Evolutionary conservation across 257 asterid species (phyloP).

Genomic region (Haberlea rhodopensis): DNA sequence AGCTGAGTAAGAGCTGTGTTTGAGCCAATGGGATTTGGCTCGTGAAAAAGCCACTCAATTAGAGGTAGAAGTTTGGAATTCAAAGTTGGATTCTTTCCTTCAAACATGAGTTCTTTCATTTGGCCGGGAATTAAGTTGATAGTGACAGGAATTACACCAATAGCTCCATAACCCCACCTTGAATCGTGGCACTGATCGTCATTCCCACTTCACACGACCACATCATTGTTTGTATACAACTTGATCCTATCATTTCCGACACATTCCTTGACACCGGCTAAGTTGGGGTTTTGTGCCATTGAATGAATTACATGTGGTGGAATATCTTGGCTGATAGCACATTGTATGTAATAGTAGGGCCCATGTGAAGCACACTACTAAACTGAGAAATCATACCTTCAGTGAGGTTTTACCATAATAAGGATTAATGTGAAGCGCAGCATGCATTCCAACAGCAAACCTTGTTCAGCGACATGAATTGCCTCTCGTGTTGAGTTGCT

Average conservation of each 20-base stretch:
- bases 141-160: slow-evolving; percentile 74
- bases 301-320: slow-evolving; percentile 51
- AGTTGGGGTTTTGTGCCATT: slow-evolving; percentile 49
- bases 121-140: slow-evolving; percentile 81
- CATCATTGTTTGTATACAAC: slow-evolving; percentile 53
- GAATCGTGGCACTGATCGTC: slow-evolving; percentile 83
- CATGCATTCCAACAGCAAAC: slow-evolving; percentile 97
- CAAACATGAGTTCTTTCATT: slow-evolving; percentile 70
- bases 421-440: slow-evolving; percentile 88
- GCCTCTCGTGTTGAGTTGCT: slow-evolving; percentile 93
- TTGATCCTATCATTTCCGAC: slow-evolving; percentile 68
- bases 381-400: slow-evolving; percentile 79
- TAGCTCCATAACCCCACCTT: slow-evolving; percentile 72
- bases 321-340: slow-evolving; percentile 90
- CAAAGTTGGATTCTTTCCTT: slow-evolving; percentile 52
- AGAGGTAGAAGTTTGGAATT: slow-evolving; percentile 57
- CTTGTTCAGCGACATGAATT: slow-evolving; percentile 84
- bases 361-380: slow-evolving; percentile 73
- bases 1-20: slow-evolving; percentile 92
- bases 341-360: slow-evolving; percentile 81
- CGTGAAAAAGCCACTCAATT: slow-evolving; percentile 62
- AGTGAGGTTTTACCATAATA: slow-evolving; percentile 84
- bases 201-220: slow-evolving; percentile 84
- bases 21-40: slow-evolving; percentile 75
- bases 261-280: slow-evolving; percentile 86